Evolutionary conservation across 2,329 filamentous ascomycete species (phyloP).

Genomic region (Aaosphaeria arxii): DNA sequence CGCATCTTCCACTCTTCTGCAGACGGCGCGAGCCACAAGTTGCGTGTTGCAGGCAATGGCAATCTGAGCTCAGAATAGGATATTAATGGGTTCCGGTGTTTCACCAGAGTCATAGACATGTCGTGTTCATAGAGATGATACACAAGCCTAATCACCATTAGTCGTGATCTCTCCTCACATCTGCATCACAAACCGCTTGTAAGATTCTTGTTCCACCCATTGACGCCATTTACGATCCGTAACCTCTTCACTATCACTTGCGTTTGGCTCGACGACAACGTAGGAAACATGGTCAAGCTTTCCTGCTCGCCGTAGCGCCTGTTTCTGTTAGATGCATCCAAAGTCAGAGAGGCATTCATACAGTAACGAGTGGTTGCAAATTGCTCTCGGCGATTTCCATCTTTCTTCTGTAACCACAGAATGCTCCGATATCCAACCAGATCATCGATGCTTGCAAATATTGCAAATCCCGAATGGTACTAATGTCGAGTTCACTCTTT

Average conservation of each 20-base stretch:
- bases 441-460: conserved; percentile 52
- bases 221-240: conserved; percentile 7
- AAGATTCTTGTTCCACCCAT: conserved; percentile 59
- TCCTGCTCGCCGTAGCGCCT: no score
- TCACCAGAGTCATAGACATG: conserved; percentile 17
- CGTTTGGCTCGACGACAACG: no score
- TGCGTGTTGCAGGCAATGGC: conserved; percentile 59
- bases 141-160: conserved; percentile 6
- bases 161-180: no score
- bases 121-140: conserved; percentile 22
- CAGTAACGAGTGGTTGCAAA: conserved; percentile 48
- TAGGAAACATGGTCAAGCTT: no score
- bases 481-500: conserved; percentile 16
- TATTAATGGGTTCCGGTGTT: conserved; percentile 50
- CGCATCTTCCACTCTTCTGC: conserved; percentile 63
- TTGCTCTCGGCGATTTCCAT: conserved; percentile 58
- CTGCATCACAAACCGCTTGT: conserved; percentile 53
- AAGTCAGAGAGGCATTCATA: no score
- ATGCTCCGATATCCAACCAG: conserved; percentile 52
- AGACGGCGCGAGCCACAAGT: conserved; percentile 63
- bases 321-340: no score
- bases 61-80: conserved; percentile 66
- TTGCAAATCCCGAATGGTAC: conserved; percentile 44
- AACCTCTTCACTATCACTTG: no score
- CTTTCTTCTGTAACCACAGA: conserved; percentile 55